Base-by-base conservation (phyloP, 176 grass and related monocot genomes). In the Tuctoria greenei region DNA sequence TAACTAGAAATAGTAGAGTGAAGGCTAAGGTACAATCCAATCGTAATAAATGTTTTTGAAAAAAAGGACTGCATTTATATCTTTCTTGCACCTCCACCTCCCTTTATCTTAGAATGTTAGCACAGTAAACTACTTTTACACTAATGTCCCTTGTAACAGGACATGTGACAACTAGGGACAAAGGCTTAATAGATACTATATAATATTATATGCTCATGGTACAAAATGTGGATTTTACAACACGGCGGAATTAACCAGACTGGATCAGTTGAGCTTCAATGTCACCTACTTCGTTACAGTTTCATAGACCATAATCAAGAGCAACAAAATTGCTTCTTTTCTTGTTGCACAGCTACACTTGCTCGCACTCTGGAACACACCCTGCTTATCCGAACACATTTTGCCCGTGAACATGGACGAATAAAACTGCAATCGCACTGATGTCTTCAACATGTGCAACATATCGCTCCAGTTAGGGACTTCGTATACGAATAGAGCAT, bases 371-470 rank as follows among this genome's bases (percentile, higher is more conserved):
- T 10, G 2, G 57, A 67, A 57, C 17, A 16, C 50, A 31, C 31
- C 20, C 38, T 41, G 35, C 37, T 16, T 16, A 17, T 27, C 10
- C 23, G 2, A 35, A 44, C 41, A 38, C 27, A n/a, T n/a, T n/a
- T 71, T 58, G 55, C 1, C 10, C 56, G 25, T 28, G n/a, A 28
- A 16, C n/a, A 11, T 2, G 23, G 51, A 74, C 27, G 38, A 75
- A 25, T 63, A 76, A 69, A 83, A 76, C 10, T 55, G 57, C 15
- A 8, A 66, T 44, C 4, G 9, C 27, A 61, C 37, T 34, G 26
- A 47, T n/a, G 1, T 12, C 50, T 59, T 46, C 23, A 45, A 55
- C 42, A 20, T 10, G 20, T 35, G 3, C 66, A 27, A 21, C 20
- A 54, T 54, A n/a, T 54, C 1, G 4, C 37, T 64, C 58, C 37